Conservation (phyloP, 441 rosid species). For the Syzygium malaccense region DNA sequence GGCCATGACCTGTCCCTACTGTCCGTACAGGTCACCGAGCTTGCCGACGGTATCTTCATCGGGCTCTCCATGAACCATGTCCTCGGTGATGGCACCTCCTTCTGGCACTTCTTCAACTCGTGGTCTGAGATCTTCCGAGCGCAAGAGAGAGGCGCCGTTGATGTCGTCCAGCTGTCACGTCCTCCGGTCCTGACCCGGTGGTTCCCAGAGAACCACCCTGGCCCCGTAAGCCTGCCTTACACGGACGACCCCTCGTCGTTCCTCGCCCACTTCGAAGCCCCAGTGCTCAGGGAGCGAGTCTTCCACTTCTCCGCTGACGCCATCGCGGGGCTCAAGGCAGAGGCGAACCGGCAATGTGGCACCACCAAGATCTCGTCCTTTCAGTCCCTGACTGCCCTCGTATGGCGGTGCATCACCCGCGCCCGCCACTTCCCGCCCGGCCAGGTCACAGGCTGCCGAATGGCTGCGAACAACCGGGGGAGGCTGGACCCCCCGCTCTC, state of each 20-base stretch:
- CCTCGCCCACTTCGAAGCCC: neutral
- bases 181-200: neutral
- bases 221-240: neutral
- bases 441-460: neutral
- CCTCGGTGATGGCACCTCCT: slow-evolving; percentile 34
- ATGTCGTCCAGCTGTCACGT: neutral
- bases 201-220: neutral
- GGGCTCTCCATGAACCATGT: slow-evolving; percentile 30
- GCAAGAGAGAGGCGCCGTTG: neutral
- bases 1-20: neutral
- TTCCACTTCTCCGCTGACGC: neutral
- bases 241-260: neutral
- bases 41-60: slow-evolving; percentile 1
- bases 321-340: neutral
- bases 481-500: neutral
- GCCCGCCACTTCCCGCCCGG: neutral
- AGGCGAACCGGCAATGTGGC: neutral
- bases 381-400: neutral
- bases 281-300: neutral
- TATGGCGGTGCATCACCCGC: neutral
- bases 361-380: neutral
- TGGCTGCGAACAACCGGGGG: neutral
- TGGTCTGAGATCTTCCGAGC: slow-evolving; percentile 36
- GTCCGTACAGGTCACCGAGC: neutral
- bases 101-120: slow-evolving; percentile 38